A percentile compares a stretch with the other conserved stretches of the same genome.
Evolutionary conservation across 2,329 filamentous ascomycete species (phyloP).

Genomic region (Aspergillus sp.): DNA sequence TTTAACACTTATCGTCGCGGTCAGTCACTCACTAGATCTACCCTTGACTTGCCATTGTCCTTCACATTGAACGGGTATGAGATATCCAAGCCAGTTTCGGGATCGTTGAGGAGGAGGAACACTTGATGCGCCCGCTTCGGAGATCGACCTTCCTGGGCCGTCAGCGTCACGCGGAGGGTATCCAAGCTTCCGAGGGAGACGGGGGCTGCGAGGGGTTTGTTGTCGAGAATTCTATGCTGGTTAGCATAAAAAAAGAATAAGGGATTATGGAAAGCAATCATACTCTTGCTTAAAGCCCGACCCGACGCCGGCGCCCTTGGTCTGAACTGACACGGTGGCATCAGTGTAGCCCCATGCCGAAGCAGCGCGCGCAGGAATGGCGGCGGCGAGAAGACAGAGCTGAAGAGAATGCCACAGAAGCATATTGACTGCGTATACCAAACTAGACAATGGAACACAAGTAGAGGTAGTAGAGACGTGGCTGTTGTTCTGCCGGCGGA

Average conservation of each 20-base stretch:
- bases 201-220: constrained; percentile 55
- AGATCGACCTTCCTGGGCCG: constrained; percentile 69
- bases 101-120: constrained; percentile 76
- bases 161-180: constrained; percentile 74
- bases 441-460: no score
- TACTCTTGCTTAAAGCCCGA: constrained; percentile 51
- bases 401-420: constrained; percentile 30
- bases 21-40: constrained; percentile 67
- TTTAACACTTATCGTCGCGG: not conserved
- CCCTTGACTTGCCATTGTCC: constrained; percentile 75
- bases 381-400: constrained; percentile 31
- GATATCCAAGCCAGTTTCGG: constrained; percentile 69
- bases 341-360: constrained; percentile 58
- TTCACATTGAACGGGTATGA: constrained; percentile 80
- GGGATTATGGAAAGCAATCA: constrained; percentile 8
- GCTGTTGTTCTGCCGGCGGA: no score
- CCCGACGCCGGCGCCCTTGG: constrained; percentile 53
- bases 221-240: constrained; percentile 50
- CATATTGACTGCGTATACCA: constrained; percentile 20
- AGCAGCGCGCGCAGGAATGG: constrained; percentile 34
- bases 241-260: not conserved
- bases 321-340: constrained; percentile 54
- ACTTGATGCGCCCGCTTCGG: constrained; percentile 87
- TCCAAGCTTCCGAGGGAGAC: constrained; percentile 62
- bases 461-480: no score